Conservation (phyloP, 345 rosid species). For the Angophora floribunda region DNA sequence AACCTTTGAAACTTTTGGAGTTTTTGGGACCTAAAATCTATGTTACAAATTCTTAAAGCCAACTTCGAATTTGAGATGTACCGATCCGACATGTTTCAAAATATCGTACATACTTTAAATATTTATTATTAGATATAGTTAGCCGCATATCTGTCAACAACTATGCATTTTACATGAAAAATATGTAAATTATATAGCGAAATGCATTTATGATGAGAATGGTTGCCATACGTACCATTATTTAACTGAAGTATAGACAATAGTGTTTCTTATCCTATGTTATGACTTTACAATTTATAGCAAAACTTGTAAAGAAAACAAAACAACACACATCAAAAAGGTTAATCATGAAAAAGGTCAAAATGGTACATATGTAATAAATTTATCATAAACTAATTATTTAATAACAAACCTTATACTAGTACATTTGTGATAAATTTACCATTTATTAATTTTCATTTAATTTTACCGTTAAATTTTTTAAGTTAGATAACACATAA, state of each 20-base stretch:
- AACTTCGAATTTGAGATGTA: neutral
- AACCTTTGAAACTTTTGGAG: neutral
- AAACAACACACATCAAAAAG: neutral
- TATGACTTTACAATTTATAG: neutral
- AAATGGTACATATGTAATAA: too few species aligned
- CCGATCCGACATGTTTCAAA: neutral
- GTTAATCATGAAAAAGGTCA: too few species aligned
- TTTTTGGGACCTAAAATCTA: neutral
- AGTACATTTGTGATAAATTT: too few species aligned
- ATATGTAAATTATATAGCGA: neutral
- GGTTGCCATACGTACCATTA: neutral
- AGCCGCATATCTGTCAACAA: neutral
- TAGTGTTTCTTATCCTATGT: neutral
- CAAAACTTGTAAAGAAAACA: neutral
- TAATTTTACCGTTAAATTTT: too few species aligned
- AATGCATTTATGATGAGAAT: neutral
- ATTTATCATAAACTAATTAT: too few species aligned
- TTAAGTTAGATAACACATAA: too few species aligned
- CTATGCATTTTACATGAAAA: neutral
- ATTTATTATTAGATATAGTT: neutral
- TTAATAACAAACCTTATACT: too few species aligned
- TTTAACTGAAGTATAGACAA: neutral
- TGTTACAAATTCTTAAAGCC: neutral
- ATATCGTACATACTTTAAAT: neutral
- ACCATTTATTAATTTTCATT: too few species aligned